These are phyloP conservation scores for Cladosporium austrohemisphaericum DNA, from an alignment of 2,329 filamentous ascomycete species.

Conservation along the genomic window DNA sequence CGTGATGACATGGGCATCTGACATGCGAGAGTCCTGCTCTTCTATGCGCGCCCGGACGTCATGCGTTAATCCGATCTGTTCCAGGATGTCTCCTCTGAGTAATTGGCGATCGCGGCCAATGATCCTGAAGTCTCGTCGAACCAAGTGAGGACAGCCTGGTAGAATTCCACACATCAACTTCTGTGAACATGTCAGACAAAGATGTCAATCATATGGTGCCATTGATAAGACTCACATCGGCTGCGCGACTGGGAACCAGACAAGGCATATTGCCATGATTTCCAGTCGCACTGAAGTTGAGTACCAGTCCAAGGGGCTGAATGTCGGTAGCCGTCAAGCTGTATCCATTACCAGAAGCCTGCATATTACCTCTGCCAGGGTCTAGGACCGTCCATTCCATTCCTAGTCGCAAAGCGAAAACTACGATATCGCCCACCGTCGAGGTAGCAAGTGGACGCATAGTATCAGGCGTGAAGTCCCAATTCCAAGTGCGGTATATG, in stretches of 20 bases:
- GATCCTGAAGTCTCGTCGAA: not conserved
- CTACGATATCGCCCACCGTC: conserved; percentile 35
- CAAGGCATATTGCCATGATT: not conserved
- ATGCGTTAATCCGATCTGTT: not conserved
- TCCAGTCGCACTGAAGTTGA: not conserved
- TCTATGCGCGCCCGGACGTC: not conserved
- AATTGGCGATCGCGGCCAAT: not conserved
- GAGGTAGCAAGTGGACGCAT: conserved; percentile 36
- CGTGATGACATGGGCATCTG: not conserved
- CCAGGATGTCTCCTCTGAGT: not conserved
- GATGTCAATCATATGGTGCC: not conserved
- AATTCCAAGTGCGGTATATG: conserved; percentile 34
- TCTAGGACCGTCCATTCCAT: conserved; percentile 33
- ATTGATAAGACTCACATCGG: not conserved
- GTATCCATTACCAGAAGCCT: conserved; percentile 37
- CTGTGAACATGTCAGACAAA: not conserved
- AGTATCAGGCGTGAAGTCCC: conserved; percentile 38
- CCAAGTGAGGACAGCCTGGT: not conserved
- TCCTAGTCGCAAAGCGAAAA: conserved; percentile 35
- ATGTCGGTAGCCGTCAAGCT: conserved; percentile 35
- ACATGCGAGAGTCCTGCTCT: not conserved
- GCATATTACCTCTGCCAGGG: conserved; percentile 25
- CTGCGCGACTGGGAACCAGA: not conserved
- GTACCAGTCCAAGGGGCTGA: conserved; percentile 22
- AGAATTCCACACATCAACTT: not conserved